phyloP scores from a whole-genome alignment of 2,329 filamentous ascomycete species.

The Knufia petricola region DNA sequence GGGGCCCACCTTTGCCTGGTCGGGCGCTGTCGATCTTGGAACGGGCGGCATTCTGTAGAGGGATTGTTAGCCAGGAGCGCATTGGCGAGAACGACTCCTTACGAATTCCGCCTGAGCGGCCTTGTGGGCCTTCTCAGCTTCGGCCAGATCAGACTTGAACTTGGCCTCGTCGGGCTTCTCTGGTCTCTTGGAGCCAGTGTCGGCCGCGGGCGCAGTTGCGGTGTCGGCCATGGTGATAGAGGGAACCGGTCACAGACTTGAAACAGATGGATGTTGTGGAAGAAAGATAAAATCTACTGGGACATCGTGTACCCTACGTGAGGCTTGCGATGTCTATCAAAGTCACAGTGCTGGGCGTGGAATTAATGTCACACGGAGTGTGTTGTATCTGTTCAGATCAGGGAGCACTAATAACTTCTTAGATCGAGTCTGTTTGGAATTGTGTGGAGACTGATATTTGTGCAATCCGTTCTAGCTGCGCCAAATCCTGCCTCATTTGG shows the following conservation, averaged over 20 bases:
- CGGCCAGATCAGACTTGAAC: constrained; percentile 68
- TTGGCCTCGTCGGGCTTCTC: constrained; percentile 77
- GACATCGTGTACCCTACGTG: background rate
- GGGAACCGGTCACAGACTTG: constrained; percentile 1
- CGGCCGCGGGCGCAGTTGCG: constrained; percentile 27
- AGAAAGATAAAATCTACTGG: background rate
- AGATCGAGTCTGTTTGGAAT: no score
- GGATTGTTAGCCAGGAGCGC: constrained; percentile 9
- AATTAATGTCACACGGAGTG: background rate
- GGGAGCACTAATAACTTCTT: no score
- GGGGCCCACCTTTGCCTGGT: constrained; percentile 68
- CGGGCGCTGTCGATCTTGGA: constrained; percentile 76
- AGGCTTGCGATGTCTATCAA: background rate
- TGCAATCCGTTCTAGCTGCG: no score
- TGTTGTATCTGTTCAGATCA: background rate
- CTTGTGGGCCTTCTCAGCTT: constrained; percentile 79
- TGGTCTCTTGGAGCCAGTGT: constrained; percentile 46
- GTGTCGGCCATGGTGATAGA: constrained; percentile 29
- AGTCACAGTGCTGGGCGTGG: no score
- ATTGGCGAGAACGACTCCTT: constrained; percentile 26
- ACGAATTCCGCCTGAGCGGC: constrained; percentile 63
- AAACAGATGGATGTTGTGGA: background rate
- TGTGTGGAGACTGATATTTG: no score
- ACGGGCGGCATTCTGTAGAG: constrained; percentile 66
- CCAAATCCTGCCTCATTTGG: no score